Evolutionary conservation across 495 filamentous ascomycete species (phyloP).

Genomic region (Lasiosphaeriaceae sp.): DNA sequence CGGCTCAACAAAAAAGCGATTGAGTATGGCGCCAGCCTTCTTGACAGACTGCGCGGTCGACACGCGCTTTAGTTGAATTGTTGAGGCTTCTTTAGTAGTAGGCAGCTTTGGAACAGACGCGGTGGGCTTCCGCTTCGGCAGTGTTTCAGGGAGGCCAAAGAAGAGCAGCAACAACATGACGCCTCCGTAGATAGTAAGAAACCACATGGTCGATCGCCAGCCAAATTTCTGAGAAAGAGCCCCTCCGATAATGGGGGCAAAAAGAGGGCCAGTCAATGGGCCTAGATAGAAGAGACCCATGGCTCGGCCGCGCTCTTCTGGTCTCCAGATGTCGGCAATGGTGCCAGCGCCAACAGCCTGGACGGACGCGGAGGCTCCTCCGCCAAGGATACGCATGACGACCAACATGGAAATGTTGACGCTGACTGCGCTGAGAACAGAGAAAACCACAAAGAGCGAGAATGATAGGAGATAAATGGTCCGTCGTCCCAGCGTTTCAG

Average conservation of each 20-base stretch:
- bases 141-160: conserved; percentile 69
- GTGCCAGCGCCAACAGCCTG: conserved; percentile 93
- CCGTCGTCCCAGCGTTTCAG: conserved; percentile 75
- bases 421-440: conserved; percentile 66
- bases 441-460: conserved; percentile 73
- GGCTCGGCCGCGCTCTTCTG: conserved; percentile 73
- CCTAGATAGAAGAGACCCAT: conserved; percentile 94
- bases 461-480: conserved; percentile 87
- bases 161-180: conserved; percentile 58
- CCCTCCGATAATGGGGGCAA: conserved; percentile 86
- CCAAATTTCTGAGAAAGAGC: conserved; percentile 64
- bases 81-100: background rate
- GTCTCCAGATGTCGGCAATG: conserved; percentile 88
- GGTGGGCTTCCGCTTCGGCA: conserved; percentile 27
- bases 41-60: conserved; percentile 62
- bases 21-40: conserved; percentile 49
- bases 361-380: conserved; percentile 81
- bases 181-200: conserved; percentile 73
- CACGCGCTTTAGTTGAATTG: conserved; percentile 44
- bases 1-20: conserved; percentile 73
- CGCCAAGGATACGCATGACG: conserved; percentile 75
- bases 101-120: background rate
- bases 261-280: conserved; percentile 76
- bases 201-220: conserved; percentile 89
- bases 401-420: conserved; percentile 81